phyloP scores from a whole-genome alignment of 495 filamentous ascomycete species.

The Penicilliopsis zonata region DNA sequence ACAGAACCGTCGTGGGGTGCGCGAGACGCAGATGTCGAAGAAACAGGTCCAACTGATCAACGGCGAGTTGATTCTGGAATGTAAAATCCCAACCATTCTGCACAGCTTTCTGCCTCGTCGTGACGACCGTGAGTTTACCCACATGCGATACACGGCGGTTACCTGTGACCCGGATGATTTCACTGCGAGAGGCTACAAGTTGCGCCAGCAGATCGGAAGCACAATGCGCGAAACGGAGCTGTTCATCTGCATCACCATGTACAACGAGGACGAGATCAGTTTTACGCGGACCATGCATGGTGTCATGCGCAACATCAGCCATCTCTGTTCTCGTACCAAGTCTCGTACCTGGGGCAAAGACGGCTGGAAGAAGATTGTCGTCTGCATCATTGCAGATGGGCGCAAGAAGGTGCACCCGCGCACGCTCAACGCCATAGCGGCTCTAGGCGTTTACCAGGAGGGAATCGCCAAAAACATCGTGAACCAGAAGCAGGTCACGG shows the following conservation, averaged over 20 bases:
- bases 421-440: conserved; percentile 89
- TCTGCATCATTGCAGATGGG: conserved; percentile 91
- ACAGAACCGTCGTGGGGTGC: conserved; percentile 73
- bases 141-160: conserved; percentile 99
- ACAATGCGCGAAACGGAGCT: conserved; percentile 91
- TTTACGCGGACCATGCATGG: conserved; percentile 99
- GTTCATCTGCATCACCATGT: conserved; percentile 98
- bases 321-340: conserved; percentile 88
- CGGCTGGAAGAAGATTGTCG: conserved; percentile 99
- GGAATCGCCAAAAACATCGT: conserved; percentile 98
- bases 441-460: conserved; percentile 97
- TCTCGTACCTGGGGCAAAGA: conserved; percentile 93
- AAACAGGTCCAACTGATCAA: conserved; percentile 95
- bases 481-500: conserved; percentile 73
- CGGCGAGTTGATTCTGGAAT: conserved; percentile 93
- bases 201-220: conserved; percentile 86
- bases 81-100: conserved; percentile 96
- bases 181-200: conserved; percentile 72
- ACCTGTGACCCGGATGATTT: conserved; percentile 98
- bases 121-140: conserved; percentile 93
- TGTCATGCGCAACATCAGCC: conserved; percentile 93
- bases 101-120: conserved; percentile 88
- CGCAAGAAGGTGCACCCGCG: conserved; percentile 88
- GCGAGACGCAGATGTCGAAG: conserved; percentile 78
- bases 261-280: conserved; percentile 90